Base-by-base conservation (phyloP, 2,329 filamentous ascomycete species). In the Arthrobotrys conoides region DNA sequence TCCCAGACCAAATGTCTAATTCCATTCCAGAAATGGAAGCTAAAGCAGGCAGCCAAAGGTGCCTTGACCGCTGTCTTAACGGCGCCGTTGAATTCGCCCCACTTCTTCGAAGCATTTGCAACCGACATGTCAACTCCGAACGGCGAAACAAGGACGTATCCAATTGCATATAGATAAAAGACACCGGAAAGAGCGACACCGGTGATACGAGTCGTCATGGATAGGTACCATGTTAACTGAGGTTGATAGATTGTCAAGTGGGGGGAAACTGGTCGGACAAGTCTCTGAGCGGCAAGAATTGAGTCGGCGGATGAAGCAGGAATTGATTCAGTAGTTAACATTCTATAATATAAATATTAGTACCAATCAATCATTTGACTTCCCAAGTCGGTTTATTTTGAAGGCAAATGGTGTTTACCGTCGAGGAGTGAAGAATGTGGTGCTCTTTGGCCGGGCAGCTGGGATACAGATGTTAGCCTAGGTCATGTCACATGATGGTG, bases 201-300 rank as follows among this genome's bases (percentile, higher is more conserved):
- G n/a, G 93, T 95, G 86, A 97, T 90, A 83, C 94, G 93, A 87
- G 94, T 92, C 86, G 93, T 88, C 73, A 87, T 90, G 82, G 90
- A 91, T 82, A 88, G 88, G 85, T 93, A 91, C 91, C 91, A 97
- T 82, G 93, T 96, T 86, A 97, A 92, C 85, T 93, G 90, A 77
- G 91, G 89, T 85, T 90, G 89, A 90, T 97, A 97, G 89, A 96
- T 94, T 83, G 86, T 84, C 80, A 97, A 89, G 84, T 97, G 94
- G 70, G 94, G 94, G 55, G 93, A 89, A 82, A 97, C 88, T 84
- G 94, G 94, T 66, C 94, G 94, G 83, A 88, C 86, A 71, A 91
- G 88, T 83, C 94, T 94, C 87, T 97, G 94, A 83, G 90, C 87
- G 83, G 89, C 91, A 84, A 97, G 93, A 85, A 97, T 89, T 81